These are phyloP conservation scores for Ascochyta pisi DNA, from an alignment of 2,329 filamentous ascomycete species.

Conservation along the genomic window DNA sequence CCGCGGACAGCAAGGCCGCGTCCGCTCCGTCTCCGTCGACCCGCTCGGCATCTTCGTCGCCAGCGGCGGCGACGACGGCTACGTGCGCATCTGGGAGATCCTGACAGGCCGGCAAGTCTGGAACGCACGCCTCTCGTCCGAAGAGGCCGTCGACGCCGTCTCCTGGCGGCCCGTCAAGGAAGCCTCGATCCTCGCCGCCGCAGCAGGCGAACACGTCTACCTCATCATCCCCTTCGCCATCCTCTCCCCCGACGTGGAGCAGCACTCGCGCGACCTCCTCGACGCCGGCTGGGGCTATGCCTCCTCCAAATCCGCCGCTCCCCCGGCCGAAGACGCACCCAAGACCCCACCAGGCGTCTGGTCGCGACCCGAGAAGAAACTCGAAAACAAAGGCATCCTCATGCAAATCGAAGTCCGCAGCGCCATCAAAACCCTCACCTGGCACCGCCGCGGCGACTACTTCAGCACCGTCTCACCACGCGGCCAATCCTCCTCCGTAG, in stretches of 20 bases:
- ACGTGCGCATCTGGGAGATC: slow-evolving; percentile 88
- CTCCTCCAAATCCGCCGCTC: slow-evolving; percentile 64
- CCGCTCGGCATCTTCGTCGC: slow-evolving; percentile 86
- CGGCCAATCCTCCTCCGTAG: slow-evolving; percentile 79
- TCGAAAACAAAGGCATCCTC: slow-evolving; percentile 80
- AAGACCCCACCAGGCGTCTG: slow-evolving; percentile 83
- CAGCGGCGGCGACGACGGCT: slow-evolving; percentile 93
- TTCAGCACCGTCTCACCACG: slow-evolving; percentile 88
- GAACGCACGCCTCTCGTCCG: slow-evolving; percentile 78
- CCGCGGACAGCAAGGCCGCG: slow-evolving; percentile 84
- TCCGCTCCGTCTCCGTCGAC: slow-evolving; percentile 84
- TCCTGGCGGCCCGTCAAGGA: slow-evolving; percentile 89
- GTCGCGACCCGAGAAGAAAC: slow-evolving; percentile 75
- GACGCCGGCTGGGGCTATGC: slow-evolving; percentile 94
- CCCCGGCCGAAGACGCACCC: slow-evolving; percentile 61
- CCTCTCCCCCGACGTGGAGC: slow-evolving; percentile 74
- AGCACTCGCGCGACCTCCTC: slow-evolving; percentile 75
- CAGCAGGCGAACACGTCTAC: slow-evolving; percentile 83
- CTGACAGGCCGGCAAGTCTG: slow-evolving; percentile 86
- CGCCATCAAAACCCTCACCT: slow-evolving; percentile 84
- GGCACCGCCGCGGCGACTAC: slow-evolving; percentile 95
- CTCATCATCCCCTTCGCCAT: slow-evolving; percentile 75
- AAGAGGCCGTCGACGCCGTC: slow-evolving; percentile 82
- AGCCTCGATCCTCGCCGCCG: slow-evolving; percentile 80
- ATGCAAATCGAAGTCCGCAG: slow-evolving; percentile 81